Conservation (phyloP, 192 early-diverging fungal genomes). For the Coemansia sp. region DNA sequence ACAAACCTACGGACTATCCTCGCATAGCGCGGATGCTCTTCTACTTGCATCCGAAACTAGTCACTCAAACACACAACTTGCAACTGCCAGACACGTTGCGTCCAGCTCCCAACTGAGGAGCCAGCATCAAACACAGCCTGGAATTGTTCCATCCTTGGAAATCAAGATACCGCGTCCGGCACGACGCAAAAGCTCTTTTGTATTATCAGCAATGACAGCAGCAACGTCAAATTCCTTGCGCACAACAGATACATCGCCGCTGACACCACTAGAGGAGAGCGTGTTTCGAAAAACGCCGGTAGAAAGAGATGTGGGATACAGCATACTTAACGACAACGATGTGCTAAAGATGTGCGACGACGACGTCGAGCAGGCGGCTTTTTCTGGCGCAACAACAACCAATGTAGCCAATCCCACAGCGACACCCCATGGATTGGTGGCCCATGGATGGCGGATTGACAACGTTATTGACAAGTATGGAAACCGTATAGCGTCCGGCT, state of each 20-base stretch:
- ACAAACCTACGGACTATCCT: neutral
- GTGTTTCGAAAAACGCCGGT: conserved; percentile 24
- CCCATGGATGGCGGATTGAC: conserved; percentile 40
- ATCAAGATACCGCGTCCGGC: conserved; percentile 1
- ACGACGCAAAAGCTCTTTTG: neutral
- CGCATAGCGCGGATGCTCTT: conserved; percentile 3
- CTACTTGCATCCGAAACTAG: neutral
- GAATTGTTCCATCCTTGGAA: neutral
- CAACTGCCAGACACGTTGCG: neutral
- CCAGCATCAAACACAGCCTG: neutral
- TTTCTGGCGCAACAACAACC: neutral
- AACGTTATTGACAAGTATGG: conserved; percentile 45
- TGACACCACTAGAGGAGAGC: conserved; percentile 43
- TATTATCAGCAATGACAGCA: conserved; percentile 15
- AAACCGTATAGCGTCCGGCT: conserved; percentile 32
- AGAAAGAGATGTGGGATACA: conserved; percentile 12
- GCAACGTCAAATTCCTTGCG: conserved; percentile 20
- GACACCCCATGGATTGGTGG: neutral
- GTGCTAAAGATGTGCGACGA: conserved; percentile 41
- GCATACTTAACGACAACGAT: conserved; percentile 36
- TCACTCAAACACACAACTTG: neutral
- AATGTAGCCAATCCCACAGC: neutral
- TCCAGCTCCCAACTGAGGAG: conserved; percentile 1
- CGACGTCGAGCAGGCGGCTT: conserved; percentile 11
- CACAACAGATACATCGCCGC: conserved; percentile 39